phyloP scores from a whole-genome alignment of 2,329 filamentous ascomycete species.

The Colletotrichum magnum region DNA sequence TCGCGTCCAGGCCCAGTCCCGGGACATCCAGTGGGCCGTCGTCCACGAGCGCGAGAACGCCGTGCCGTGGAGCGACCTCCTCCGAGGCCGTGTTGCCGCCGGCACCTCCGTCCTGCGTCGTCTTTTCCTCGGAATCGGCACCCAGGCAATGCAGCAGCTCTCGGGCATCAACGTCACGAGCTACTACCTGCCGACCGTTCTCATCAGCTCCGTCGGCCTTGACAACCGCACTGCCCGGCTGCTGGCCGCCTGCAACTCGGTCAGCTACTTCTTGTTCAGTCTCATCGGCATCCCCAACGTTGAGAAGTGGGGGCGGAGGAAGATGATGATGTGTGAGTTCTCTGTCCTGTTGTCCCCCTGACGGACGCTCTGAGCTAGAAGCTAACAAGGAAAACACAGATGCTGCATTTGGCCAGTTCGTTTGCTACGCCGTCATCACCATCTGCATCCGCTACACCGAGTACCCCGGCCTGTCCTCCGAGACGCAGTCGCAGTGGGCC shows the following conservation, averaged over 20 bases:
- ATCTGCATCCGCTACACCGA: constrained; percentile 61
- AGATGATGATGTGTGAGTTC: constrained; percentile 67
- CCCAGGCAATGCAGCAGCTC: constrained; percentile 48
- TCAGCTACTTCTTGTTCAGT: constrained; percentile 49
- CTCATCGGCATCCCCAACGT: constrained; percentile 47
- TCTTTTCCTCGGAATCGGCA: constrained; percentile 64
- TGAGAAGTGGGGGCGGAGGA: constrained; percentile 63
- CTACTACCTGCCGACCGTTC: constrained; percentile 59
- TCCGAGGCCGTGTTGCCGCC: constrained; percentile 60
- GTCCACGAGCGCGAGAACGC: constrained; percentile 56
- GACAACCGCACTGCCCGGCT: constrained; percentile 63
- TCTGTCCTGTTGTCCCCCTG: no score
- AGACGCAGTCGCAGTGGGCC: constrained; percentile 32
- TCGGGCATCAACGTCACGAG: constrained; percentile 48
- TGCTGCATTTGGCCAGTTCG: constrained; percentile 64
- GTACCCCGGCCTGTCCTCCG: constrained; percentile 34
- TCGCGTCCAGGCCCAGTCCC: constrained; percentile 44
- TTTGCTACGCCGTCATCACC: constrained; percentile 67
- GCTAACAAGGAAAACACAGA: constrained; percentile 35
- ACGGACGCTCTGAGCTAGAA: no score
- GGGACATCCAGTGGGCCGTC: constrained; percentile 51
- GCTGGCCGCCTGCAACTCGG: constrained; percentile 62
- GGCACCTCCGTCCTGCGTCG: constrained; percentile 65
- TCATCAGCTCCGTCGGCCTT: constrained; percentile 67
- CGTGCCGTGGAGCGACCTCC: constrained; percentile 63